Base-by-base conservation (phyloP, 345 rosid species). In the Boechera retrofracta region DNA sequence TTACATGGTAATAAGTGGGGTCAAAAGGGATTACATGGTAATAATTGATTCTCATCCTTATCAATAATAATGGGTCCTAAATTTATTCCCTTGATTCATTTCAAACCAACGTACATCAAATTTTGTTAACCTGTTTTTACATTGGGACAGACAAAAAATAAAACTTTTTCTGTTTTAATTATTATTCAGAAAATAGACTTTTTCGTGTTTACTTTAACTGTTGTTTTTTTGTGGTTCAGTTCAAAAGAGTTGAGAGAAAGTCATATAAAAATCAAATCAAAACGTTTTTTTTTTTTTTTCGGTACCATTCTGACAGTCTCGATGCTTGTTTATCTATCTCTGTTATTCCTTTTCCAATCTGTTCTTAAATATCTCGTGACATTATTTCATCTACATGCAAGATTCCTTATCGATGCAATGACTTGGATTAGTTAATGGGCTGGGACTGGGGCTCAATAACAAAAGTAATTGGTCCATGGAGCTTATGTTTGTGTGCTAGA, bases 381-480 rank as follows among this genome's bases (percentile, higher is more conserved):
- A 63, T 32, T 7, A 16, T 6, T 10, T 24, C 7, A 52, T 36
- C 15, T 1, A 58, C 47, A 56, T 71, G 47, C 21, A 31, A 58
- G 47, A 71, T 70, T 44, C 74, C 13, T 28, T 18, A 16, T 56
- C 42, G 16, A 29, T 57, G 24, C 10, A 42, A 39, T 55, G 74
- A 31, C 65, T 70, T 31, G 36, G 21, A 45, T 5, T 35, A 13
- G 39, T 15, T 64, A 59, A 36, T 48, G 67, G 75, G 67, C 58
- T 58, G 21, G 51, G 51, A 3, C 8, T 53, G 58, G 57, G 75
- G 59, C 49, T 60, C 28, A 39, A 4, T 24, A 15, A 42, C 36
- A 63, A 63, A 63, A 3, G 36, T 44, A 44, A 64, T 2, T 26
- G 7, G 68, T 42, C 10, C 36, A 63, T 41, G 13, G 10, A 57